phyloP scores from a whole-genome alignment of 2,329 filamentous ascomycete genomes.

The Raffaelea albimanens region DNA sequence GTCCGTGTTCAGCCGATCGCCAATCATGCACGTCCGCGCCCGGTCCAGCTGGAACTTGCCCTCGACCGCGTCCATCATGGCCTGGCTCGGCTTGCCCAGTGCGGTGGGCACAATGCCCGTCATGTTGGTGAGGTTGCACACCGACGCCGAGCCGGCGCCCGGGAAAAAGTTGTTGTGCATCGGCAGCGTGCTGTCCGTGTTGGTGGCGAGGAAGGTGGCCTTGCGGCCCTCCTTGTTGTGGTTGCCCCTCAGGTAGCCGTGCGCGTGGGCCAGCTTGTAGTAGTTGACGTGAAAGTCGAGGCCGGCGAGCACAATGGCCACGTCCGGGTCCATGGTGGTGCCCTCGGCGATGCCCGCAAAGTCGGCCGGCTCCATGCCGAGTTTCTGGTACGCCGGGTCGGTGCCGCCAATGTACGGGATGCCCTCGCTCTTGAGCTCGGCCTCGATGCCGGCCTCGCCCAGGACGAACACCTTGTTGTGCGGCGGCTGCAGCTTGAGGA shows the following conservation, averaged over 20 bases:
- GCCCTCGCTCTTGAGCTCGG: constrained; percentile 72
- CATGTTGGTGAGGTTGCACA: constrained; percentile 69
- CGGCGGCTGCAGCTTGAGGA: constrained; percentile 66
- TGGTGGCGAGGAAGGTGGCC: constrained; percentile 85
- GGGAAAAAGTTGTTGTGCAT: constrained; percentile 77
- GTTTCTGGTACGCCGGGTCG: constrained; percentile 62
- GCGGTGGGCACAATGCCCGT: constrained; percentile 60
- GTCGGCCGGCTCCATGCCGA: constrained; percentile 69
- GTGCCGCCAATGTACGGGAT: constrained; percentile 80
- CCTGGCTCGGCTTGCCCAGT: constrained; percentile 90
- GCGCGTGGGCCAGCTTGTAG: constrained; percentile 75
- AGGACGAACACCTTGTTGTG: constrained; percentile 93
- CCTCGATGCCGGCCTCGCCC: constrained; percentile 84
- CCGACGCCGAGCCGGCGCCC: constrained; percentile 69
- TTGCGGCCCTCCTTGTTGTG: constrained; percentile 51
- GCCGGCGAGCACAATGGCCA: constrained; percentile 81
- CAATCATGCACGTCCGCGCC: constrained; percentile 84
- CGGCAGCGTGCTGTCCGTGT: constrained; percentile 83
- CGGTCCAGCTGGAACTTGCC: constrained; percentile 89
- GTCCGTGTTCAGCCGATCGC: constrained; percentile 88
- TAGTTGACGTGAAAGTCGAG: constrained; percentile 96
- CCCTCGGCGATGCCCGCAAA: constrained; percentile 69
- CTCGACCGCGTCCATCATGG: constrained; percentile 99
- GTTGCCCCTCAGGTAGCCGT: constrained; percentile 75
- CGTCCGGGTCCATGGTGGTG: constrained; percentile 71